phyloP scores from a whole-genome alignment of 2,329 filamentous ascomycete genomes.

The Capronia epimyces region DNA sequence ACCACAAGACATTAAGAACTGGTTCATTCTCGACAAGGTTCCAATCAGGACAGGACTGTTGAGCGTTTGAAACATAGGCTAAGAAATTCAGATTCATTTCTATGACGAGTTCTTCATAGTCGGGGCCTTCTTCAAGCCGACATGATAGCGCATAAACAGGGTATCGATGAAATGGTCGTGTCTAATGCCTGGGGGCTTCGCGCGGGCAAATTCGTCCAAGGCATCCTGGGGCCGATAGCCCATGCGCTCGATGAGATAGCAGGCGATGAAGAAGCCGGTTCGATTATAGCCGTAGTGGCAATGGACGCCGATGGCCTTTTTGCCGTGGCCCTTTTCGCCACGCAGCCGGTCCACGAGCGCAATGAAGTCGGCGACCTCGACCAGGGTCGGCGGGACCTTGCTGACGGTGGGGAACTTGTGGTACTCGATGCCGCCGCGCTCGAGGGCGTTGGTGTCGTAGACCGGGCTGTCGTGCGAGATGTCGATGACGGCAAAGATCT shows the following conservation, averaged over 20 bases:
- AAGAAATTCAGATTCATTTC: not conserved
- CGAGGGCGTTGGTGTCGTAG: conserved; percentile 70
- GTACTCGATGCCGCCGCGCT: conserved; percentile 62
- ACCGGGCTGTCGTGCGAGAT: conserved; percentile 88
- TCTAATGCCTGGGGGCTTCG: conserved; percentile 74
- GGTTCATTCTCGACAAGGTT: too few relatives aligned
- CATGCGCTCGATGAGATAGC: conserved; percentile 79
- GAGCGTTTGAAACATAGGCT: not conserved
- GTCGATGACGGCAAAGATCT: conserved; percentile 74
- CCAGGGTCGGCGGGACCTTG: conserved; percentile 70
- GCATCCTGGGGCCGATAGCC: conserved; percentile 68
- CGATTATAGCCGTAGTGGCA: conserved; percentile 96
- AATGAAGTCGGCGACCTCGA: conserved; percentile 58
- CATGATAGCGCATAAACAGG: conserved; percentile 70
- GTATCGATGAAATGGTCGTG: conserved; percentile 85
- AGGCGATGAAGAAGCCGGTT: conserved; percentile 84
- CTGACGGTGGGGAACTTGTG: conserved; percentile 89
- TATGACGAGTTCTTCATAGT: conserved; percentile 8
- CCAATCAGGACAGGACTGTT: too few relatives aligned
- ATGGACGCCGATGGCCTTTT: conserved; percentile 67
- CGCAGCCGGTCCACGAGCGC: conserved; percentile 56
- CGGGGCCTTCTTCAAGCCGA: conserved; percentile 41
- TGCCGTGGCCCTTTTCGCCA: conserved; percentile 41
- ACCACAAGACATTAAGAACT: too few relatives aligned
- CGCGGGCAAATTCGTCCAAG: conserved; percentile 67